Evolutionary conservation across 768 basidiomycete genomes (phyloP), one percentile per base, ranked within the genome.

Genomic region (Suillus clintonianus): DNA sequence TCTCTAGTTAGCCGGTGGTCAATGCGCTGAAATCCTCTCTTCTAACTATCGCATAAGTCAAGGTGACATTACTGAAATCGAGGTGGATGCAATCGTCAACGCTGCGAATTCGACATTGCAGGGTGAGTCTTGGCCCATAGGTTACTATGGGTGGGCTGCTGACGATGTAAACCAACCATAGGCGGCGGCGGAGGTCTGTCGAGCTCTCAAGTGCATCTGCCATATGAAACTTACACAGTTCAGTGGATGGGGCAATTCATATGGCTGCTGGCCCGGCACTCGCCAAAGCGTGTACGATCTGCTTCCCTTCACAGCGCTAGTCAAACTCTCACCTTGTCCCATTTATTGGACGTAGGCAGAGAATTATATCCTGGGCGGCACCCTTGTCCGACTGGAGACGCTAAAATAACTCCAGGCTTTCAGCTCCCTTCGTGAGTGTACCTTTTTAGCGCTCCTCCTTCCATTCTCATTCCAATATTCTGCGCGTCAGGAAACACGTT

Each of bases 221-320:
- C 24, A 17, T 43, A 34, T 54, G 36, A 60, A 30, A 36, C 37
- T 63, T 41, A 19, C 62, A 41, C 58, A 59, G 42, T 30, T 55
- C 63, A 91, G 92, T 94, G 48, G 92, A 94, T 70, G 92, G 92
- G 4, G 91, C 90, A 2, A 94, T 95, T 51, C 92, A 94, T 73
- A 72, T 72, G 27, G 91, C 90, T 13, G 92, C 93, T 30, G 93
- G 92, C 13, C 81, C 77, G 82, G 58, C 81, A 93, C 5, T 65
- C 86, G 0, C 80, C 83, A 19, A 30, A 41, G 17, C 56, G 5
- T 57, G 56, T 57, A 41, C 24, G 56, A 57, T 41, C 10, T 57
- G 11, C 24, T 30, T 24, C 39, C 27, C 10, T 13, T 27, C 10
- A 19, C 37, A 39, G n/a, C 24, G 24, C 27, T 19, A 41, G 37